Base-by-base conservation (phyloP, 2,329 filamentous ascomycete genomes). In the Stachybotrys elegans region DNA sequence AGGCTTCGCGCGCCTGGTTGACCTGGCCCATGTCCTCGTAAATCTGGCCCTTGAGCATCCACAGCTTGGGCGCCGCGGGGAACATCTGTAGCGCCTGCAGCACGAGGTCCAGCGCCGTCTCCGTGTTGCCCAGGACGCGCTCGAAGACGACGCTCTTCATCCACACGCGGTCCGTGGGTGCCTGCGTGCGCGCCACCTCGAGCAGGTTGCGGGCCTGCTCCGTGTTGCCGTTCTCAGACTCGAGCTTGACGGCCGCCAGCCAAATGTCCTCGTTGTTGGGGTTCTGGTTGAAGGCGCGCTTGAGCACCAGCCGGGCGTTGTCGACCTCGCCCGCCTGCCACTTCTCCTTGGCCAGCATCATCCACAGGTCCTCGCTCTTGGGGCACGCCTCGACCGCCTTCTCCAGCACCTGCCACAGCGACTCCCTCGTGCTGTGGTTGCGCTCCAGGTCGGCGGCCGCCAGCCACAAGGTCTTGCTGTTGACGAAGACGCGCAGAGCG, bases 1-100 rank as follows among this genome's bases (percentile, higher is more conserved):
- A 97, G 0, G 92, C 90, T 62, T 97, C 90, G 38, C 93, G 82
- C 4, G 93, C 93, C 65, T 93, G 87, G 0, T 86, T 83, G 13
- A 86, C 70, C 68, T 89, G 90, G 55, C 79, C 83, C 38, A 90
- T 77, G 35, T 83, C 78, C 59, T 96, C 87, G 72, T 98, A 98
- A 50, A 97, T 93, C 61, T 98, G 93, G 0, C 94, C 93, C 68
- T 98, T 98, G 72, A 95, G 88, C 87, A 97, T 96, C 85, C 92
- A 96, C 20, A 98, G 76, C 67, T 97, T 97, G 42, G 88, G 78
- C 12, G 86, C 81, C 36, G 83, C 79, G 1, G 93, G 92, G 70
- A 95, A 98, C 9, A 88, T 77, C 52, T 91, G 84, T 27, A 98
- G 72, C 2, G 86, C 93, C 60, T 94, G 85, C 47, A 91, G 88